Base-by-base conservation (phyloP, 2,329 filamentous ascomycete species). In the Verticillium dahliae region DNA sequence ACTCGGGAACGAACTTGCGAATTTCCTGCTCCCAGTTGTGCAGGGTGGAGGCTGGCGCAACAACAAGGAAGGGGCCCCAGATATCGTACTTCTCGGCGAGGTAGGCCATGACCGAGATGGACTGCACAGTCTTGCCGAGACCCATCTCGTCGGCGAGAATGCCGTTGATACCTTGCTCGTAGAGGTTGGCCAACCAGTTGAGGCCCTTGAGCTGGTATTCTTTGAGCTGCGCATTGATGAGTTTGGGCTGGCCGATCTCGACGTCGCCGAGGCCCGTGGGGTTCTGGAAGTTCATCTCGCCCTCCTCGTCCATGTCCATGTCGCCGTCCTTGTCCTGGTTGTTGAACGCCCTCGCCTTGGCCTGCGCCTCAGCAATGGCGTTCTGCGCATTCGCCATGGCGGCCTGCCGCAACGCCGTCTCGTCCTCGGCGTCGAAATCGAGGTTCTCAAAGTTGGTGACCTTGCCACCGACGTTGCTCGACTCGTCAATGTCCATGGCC, bases 21-120 rank as follows among this genome's bases (percentile, higher is more conserved):
- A 99, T 97, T 80, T 99, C 95, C 74, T 99, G 95, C 75, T 99
- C 93, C 95, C 95, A 99, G 73, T 99, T 99, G 86, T 99, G 94
- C 62, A 99, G 80, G 1, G 95, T 99, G 0, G 93, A 97, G 0
- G 95, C 92, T 0, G 95, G 95, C 0, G 95, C 95, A 65, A 99
- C 96, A 67, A 99, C 95, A 57, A 99, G 78, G 80, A 97, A 98
- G 0, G 95, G 95, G 7, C 95, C 95, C 95, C 94, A 98, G 68
- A 98, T 96, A 72, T 97, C 93, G 80, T 99, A 92, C 69, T 93
- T 90, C 78, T 99, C 94, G 1, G 95, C 95, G 37, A 99, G 87
- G 72, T 99, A 98, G 1, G 93, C 93, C 95, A 99, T 98, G 73
- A 99, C 94, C 0, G 95, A 98, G 65, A 99, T 99, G 27, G 94